Conservation (phyloP, 768 basidiomycete genomes). For the Phanerodontia chrysosporium region DNA sequence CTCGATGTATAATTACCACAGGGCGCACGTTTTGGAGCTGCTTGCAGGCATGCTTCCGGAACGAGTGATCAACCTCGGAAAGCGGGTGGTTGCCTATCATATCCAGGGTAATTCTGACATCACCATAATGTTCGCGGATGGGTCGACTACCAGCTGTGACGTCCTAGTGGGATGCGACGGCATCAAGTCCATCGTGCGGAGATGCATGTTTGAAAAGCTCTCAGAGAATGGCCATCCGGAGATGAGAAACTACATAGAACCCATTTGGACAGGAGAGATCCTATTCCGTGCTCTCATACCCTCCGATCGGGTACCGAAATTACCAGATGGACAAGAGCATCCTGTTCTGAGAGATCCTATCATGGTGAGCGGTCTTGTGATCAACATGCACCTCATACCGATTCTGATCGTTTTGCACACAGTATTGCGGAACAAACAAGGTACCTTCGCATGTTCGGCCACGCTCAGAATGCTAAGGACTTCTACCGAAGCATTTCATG, state of each 20-base stretch:
- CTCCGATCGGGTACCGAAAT: constrained; percentile 26
- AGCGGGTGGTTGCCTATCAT: constrained; percentile 23
- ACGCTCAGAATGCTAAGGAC: neutral
- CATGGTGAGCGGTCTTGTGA: no score
- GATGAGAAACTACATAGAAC: constrained; percentile 34
- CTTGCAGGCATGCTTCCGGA: constrained; percentile 29
- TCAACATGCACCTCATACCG: no score
- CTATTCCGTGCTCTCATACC: constrained; percentile 45
- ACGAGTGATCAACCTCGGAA: constrained; percentile 26
- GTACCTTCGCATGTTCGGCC: constrained; percentile 17
- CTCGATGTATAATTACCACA: constrained; percentile 39
- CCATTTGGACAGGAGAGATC: constrained; percentile 41
- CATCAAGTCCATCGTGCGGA: constrained; percentile 28
- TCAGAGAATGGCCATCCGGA: constrained; percentile 17
- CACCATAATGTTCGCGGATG: constrained; percentile 22
- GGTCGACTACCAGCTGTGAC: constrained; percentile 24
- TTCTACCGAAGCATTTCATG: neutral
- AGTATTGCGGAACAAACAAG: constrained; percentile 49
- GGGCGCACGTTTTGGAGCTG: constrained; percentile 44
- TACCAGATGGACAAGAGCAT: constrained; percentile 21
- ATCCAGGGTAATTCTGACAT: neutral
- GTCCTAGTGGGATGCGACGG: constrained; percentile 31
- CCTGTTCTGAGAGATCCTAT: constrained; percentile 34
- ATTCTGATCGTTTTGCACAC: no score
- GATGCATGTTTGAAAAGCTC: constrained; percentile 26